A percentile compares a stretch with the other conserved stretches of the same genome.
phyloP scores from a whole-genome alignment of 1,284 basidiomycete species.

The Pseudozyma sp. region DNA sequence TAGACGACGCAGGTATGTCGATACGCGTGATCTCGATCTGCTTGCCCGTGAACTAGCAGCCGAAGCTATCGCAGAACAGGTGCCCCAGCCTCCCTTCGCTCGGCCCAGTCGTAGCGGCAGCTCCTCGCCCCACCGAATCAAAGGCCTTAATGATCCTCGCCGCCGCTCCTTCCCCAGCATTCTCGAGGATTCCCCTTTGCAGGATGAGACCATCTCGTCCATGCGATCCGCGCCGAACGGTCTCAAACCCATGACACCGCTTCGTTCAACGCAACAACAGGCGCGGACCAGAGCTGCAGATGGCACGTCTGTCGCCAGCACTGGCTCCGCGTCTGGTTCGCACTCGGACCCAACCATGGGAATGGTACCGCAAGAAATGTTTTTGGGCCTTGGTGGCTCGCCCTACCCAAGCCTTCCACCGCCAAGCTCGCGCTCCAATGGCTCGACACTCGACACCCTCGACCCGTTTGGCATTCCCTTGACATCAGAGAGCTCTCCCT shows the following conservation, averaged over 20 bases:
- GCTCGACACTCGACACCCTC: slow-evolving; percentile 12
- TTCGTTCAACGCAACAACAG: slow-evolving; percentile 4
- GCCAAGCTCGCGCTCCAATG: slow-evolving; percentile 1
- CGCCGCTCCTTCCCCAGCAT: slow-evolving; percentile 51
- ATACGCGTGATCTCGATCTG: slow-evolving; percentile 58
- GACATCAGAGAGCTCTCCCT: slow-evolving; percentile 42
- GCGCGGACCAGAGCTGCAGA: slow-evolving; percentile 9
- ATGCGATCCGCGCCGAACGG: slow-evolving; percentile 5
- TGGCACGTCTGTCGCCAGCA: not conserved
- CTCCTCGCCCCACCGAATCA: slow-evolving; percentile 42
- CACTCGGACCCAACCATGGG: slow-evolving; percentile 27
- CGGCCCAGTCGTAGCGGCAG: slow-evolving; percentile 42
- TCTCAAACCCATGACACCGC: slow-evolving; percentile 40
- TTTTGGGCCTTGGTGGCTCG: slow-evolving; percentile 54
- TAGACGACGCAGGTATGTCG: slow-evolving; percentile 45
- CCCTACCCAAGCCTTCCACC: slow-evolving; percentile 50
- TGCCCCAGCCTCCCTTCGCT: slow-evolving; percentile 42
- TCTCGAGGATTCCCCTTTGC: slow-evolving; percentile 38
- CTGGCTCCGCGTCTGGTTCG: slow-evolving; percentile 1
- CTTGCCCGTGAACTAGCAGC: slow-evolving; percentile 58
- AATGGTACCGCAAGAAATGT: slow-evolving; percentile 50
- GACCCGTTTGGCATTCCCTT: slow-evolving; percentile 58
- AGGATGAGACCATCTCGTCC: slow-evolving; percentile 25
- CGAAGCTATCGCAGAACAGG: slow-evolving; percentile 49
- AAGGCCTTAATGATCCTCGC: slow-evolving; percentile 39